A percentile compares a stretch with the other conserved stretches of the same genome.
phyloP scores from a whole-genome alignment of 306 rosid species.

The Oemleria cerasiformis region DNA sequence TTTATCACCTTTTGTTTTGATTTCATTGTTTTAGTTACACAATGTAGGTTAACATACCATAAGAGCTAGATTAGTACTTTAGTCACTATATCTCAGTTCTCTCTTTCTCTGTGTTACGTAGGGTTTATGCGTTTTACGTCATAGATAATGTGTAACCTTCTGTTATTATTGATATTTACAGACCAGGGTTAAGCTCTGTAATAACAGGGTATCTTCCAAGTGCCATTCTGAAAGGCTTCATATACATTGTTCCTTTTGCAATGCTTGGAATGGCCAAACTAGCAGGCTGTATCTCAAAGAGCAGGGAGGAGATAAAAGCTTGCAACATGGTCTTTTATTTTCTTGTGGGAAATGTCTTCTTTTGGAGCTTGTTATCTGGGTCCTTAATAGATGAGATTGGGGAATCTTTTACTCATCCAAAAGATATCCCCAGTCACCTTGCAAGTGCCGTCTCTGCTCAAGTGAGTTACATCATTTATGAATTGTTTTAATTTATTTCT shows the following conservation, averaged over 20 bases:
- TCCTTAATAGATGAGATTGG: constrained; percentile 82
- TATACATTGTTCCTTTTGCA: constrained; percentile 74
- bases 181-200: constrained; percentile 89
- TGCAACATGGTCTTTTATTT: constrained; percentile 95
- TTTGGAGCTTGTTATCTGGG: constrained; percentile 81
- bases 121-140: background rate
- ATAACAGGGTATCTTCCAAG: constrained; percentile 91
- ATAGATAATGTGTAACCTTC: constrained; percentile 9
- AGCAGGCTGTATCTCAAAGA: constrained; percentile 72
- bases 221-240: constrained; percentile 70
- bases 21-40: background rate
- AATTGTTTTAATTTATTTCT: background rate
- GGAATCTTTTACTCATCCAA: constrained; percentile 60
- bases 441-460: constrained; percentile 80
- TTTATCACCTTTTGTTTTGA: background rate
- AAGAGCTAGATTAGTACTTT: background rate
- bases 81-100: background rate
- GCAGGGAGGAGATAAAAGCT: constrained; percentile 89
- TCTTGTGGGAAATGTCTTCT: constrained; percentile 87
- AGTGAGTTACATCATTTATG: constrained; percentile 38
- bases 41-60: background rate
- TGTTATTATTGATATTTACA: constrained; percentile 33
- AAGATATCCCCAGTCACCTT: constrained; percentile 60
- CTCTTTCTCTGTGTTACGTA: background rate
- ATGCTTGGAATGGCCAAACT: constrained; percentile 85